Percentiles rank a stretch among this genome's conserved stretches.
phyloP scores from a whole-genome alignment of 257 asterid genomes.

The Linaria vulgaris region DNA sequence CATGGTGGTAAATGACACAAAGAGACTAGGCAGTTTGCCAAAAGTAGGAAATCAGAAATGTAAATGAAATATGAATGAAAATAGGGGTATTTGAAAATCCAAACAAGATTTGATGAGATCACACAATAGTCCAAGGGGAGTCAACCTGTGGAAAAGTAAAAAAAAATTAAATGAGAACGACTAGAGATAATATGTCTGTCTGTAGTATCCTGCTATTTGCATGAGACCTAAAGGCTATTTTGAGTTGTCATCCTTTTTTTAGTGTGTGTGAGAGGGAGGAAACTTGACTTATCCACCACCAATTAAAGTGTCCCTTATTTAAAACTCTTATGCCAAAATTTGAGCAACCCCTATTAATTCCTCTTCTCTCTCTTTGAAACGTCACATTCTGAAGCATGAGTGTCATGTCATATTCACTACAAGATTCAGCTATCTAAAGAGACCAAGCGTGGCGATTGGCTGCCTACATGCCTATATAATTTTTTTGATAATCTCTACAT shows the following conservation, averaged over 20 bases:
- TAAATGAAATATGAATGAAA: neutral
- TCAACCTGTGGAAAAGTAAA: conserved; percentile 43
- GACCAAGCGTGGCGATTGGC: neutral
- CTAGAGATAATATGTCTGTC: conserved; percentile 20
- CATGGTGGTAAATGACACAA: neutral
- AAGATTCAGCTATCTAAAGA: conserved; percentile 25
- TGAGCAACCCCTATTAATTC: neutral
- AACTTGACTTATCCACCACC: neutral
- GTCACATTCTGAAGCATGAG: conserved; percentile 47
- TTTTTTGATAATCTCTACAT: too few species aligned
- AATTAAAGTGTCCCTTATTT: conserved; percentile 33
- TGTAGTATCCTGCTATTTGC: conserved; percentile 19
- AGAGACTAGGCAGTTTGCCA: conserved; percentile 7
- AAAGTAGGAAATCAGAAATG: neutral
- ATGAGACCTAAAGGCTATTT: conserved; percentile 30
- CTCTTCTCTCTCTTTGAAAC: conserved; percentile 25
- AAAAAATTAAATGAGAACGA: conserved; percentile 34
- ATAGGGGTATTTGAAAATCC: conserved; percentile 34
- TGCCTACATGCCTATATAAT: neutral
- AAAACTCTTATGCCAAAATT: conserved; percentile 43
- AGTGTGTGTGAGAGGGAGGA: conserved; percentile 15
- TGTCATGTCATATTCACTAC: conserved; percentile 51
- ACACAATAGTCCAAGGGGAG: conserved; percentile 26
- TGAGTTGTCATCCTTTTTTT: conserved; percentile 20
- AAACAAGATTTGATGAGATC: conserved; percentile 40